These are phyloP conservation scores for Pterocarpus macrocarpus DNA, from an alignment of 306 rosid genomes.

Conservation along the genomic window DNA sequence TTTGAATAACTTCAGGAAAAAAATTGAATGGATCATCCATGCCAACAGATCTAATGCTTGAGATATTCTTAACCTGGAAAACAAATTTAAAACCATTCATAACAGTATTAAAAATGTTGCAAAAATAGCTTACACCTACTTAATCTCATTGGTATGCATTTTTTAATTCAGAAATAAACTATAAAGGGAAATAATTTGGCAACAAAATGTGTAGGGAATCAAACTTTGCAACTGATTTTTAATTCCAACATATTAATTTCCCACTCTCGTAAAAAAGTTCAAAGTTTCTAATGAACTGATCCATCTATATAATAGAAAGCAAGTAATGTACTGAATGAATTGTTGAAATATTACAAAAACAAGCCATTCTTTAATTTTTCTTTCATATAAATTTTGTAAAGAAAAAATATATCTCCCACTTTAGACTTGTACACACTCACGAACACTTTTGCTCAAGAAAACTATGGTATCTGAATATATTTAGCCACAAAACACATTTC, in stretches of 20 bases:
- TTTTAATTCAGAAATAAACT: constrained; percentile 22
- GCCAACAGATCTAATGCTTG: constrained; percentile 51
- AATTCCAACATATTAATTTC: background rate
- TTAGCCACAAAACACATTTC: constrained; percentile 22
- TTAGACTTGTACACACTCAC: constrained; percentile 20
- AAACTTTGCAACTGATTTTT: constrained; percentile 12
- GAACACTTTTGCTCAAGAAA: constrained; percentile 15
- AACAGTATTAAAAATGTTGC: constrained; percentile 24
- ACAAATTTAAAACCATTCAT: constrained; percentile 18
- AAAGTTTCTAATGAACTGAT: constrained; percentile 1
- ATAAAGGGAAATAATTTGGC: background rate
- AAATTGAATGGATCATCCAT: constrained; percentile 57
- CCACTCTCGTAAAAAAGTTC: constrained; percentile 17
- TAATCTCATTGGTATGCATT: constrained; percentile 23
- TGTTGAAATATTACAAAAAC: constrained; percentile 8
- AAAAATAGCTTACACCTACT: constrained; percentile 6
- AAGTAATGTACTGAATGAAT: constrained; percentile 10
- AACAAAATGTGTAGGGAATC: constrained; percentile 10
- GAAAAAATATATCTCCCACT: constrained; percentile 26
- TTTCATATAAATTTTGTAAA: constrained; percentile 30
- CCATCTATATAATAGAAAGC: constrained; percentile 34
- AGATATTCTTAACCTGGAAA: constrained; percentile 73
- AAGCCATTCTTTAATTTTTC: constrained; percentile 7
- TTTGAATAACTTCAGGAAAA: constrained; percentile 70
- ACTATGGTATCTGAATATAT: constrained; percentile 29